phyloP scores from a whole-genome alignment of 495 filamentous ascomycete species.

The Parathielavia appendiculata region DNA sequence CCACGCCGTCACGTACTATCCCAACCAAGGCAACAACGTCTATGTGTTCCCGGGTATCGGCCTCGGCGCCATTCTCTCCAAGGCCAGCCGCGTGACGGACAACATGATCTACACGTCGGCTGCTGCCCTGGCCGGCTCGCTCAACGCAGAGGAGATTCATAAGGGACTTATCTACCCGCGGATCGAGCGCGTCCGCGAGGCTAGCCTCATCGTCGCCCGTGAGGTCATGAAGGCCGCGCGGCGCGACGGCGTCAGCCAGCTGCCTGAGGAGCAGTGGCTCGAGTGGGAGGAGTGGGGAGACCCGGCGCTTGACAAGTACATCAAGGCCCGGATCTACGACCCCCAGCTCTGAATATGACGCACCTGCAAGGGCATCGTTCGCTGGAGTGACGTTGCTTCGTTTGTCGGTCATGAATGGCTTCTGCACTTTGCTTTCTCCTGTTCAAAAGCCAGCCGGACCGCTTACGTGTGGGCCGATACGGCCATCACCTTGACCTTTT shows the following conservation, averaged over 20 bases:
- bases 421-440: neutral
- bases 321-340: conserved; percentile 78
- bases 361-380: neutral
- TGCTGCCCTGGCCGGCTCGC: conserved; percentile 67
- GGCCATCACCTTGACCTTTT: neutral
- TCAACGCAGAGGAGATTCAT: conserved; percentile 74
- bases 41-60: conserved; percentile 98
- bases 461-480: neutral
- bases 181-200: conserved; percentile 84
- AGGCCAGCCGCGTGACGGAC: conserved; percentile 83
- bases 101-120: conserved; percentile 94
- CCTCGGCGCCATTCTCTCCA: conserved; percentile 87
- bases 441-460: neutral
- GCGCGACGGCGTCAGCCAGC: conserved; percentile 48
- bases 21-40: conserved; percentile 86
- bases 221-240: conserved; percentile 89
- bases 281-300: conserved; percentile 81
- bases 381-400: neutral
- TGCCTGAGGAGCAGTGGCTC: conserved; percentile 66
- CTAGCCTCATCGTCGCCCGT: conserved; percentile 79
- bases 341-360: conserved; percentile 37
- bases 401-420: neutral
- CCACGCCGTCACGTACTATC: conserved; percentile 65
- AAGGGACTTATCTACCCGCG: conserved; percentile 89
- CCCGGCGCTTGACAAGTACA: conserved; percentile 69